Base-by-base conservation (phyloP, 1,284 basidiomycete species). In the Malassezia pachydermatis region DNA sequence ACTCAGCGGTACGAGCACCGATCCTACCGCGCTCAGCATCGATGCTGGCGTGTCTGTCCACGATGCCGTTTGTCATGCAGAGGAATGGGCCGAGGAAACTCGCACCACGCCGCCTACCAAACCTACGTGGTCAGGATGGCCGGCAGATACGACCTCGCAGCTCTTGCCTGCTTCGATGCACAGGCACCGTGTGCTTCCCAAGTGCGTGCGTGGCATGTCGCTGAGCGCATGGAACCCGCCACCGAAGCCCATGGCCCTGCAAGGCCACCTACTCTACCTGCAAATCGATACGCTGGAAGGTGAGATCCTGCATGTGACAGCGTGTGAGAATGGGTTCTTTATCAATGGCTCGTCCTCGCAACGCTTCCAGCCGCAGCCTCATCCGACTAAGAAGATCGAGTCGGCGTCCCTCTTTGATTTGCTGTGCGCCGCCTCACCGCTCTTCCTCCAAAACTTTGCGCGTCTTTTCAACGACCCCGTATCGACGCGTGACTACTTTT, bases 151-250 rank as follows among this genome's bases (percentile, higher is more conserved):
- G 14, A 62, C 75, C 11, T 59, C 68, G 24, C 61, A 69, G 43
- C 65, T 75, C 24, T 51, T 73, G 23, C 73, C 74, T 29, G 51
- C 61, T 5, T 58, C 59, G 4, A 59, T 63, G 10, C 57, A 60
- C 19, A 39, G 54, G 19, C 66, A 57, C 35, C 62, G 66, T 16
- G 27, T 55, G 60, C 51, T 73, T 63, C 58, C 71, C 59, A 20
- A 60, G 55, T 70, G 61, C 66, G 73, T 79, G 33, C 74, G 73
- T 51, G 66, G 73, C n/a, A 72, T 79, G 51, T 72, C 75, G 51
- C 64, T 80, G 41, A 76, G 77, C 22, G 74, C 75, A n/a, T 80
- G 78, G 77, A 78, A 78, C 65, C 78, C 78, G 20, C 77, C 78
- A 23, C 76, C 78, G 6, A 76, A 77, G 20, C 76, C 78, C 55